phyloP scores from a whole-genome alignment of 495 filamentous ascomycete genomes.

The Tirmania nivea region DNA sequence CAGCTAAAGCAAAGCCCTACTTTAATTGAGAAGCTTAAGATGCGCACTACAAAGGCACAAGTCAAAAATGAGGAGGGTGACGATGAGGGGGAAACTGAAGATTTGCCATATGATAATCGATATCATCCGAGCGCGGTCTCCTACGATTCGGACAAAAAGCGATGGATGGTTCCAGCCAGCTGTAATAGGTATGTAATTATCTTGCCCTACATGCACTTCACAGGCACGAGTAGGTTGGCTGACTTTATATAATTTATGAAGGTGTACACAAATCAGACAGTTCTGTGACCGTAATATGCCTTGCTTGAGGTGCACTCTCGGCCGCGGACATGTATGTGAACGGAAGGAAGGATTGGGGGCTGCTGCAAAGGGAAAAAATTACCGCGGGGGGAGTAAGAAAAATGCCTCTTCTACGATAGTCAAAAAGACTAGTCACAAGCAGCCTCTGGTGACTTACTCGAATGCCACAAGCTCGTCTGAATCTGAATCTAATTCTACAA shows the following conservation, averaged over 20 bases:
- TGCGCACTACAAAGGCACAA: background rate
- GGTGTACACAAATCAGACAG: background rate
- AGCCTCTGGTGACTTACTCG: too few species aligned
- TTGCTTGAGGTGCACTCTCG: background rate
- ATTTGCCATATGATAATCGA: background rate
- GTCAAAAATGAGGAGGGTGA: background rate
- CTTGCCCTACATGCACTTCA: too few species aligned
- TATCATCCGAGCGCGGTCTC: background rate
- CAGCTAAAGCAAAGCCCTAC: background rate
- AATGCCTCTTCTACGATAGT: too few species aligned
- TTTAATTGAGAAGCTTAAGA: background rate
- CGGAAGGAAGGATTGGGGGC: background rate
- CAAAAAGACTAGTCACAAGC: too few species aligned
- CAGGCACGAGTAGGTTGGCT: background rate
- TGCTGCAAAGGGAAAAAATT: background rate
- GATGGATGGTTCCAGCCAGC: too few species aligned
- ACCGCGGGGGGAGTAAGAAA: background rate
- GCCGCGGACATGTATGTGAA: background rate
- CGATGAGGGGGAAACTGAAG: background rate
- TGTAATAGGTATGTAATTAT: too few species aligned
- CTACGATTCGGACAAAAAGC: too few species aligned
- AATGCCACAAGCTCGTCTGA: too few species aligned
- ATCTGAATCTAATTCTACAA: too few species aligned
- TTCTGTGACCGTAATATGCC: background rate
- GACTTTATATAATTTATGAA: background rate